phyloP scores from a whole-genome alignment of 805 yeast genomes.

The Starmerella roubikii region DNA sequence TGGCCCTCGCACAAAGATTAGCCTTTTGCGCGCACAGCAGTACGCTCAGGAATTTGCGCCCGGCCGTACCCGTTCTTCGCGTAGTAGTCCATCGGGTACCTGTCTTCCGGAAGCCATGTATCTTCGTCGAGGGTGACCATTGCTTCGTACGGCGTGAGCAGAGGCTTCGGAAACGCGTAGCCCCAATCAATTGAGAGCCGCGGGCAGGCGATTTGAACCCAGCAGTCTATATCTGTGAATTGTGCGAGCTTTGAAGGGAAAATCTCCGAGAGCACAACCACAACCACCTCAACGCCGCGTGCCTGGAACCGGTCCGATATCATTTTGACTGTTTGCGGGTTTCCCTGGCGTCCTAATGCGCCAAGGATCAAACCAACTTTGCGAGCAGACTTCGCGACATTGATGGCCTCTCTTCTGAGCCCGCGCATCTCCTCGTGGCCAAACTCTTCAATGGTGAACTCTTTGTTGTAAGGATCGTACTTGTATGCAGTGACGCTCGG shows the following conservation, averaged over 20 bases:
- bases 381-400: constrained; percentile 42
- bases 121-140: constrained; percentile 77
- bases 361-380: constrained; percentile 80
- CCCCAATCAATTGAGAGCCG: constrained; percentile 97
- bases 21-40: no score
- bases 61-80: constrained; percentile 83
- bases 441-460: constrained; percentile 77
- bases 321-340: constrained; percentile 55
- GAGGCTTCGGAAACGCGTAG: constrained; percentile 83
- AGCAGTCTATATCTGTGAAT: constrained; percentile 88
- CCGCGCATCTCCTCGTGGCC: constrained; percentile 71
- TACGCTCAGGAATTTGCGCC: constrained; percentile 65
- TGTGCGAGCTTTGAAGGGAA: constrained; percentile 84
- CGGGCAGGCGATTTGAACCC: constrained; percentile 96
- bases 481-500: constrained; percentile 84
- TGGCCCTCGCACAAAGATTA: no score
- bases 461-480: constrained; percentile 89
- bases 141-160: constrained; percentile 90
- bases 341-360: constrained; percentile 92
- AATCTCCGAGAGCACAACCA: constrained; percentile 79
- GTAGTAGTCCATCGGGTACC: constrained; percentile 94
- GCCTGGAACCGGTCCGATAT: constrained; percentile 41
- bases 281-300: constrained; percentile 55
- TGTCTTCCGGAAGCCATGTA: constrained; percentile 26
- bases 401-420: constrained; percentile 63